phyloP scores from a whole-genome alignment of 176 grass and related monocot species.

The Themeda triandra region DNA sequence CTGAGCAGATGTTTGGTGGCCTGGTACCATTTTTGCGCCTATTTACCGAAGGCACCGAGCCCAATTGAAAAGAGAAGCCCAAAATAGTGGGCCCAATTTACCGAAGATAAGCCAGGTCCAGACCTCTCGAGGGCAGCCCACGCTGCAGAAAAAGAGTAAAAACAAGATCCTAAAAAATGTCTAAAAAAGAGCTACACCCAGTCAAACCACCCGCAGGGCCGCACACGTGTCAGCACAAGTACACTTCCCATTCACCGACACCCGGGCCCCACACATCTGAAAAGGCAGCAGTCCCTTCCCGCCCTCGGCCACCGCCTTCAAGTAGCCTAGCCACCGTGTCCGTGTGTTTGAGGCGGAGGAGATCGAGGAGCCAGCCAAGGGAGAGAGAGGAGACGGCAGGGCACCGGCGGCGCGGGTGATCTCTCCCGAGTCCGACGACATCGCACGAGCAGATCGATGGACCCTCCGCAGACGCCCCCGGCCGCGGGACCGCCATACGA shows the following conservation, averaged over 20 bases:
- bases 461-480: not conserved
- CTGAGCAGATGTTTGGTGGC: too few relatives aligned
- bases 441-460: not conserved
- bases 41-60: too few relatives aligned
- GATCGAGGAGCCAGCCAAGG: not conserved
- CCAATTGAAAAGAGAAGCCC: not conserved
- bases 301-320: too few relatives aligned
- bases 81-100: not conserved
- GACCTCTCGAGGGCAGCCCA: not conserved
- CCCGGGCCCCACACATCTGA: not conserved
- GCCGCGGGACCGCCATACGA: not conserved
- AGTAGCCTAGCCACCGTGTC: too few relatives aligned
- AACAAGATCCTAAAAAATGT: too few relatives aligned
- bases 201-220: not conserved
- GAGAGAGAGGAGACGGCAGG: not conserved
- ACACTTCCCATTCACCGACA: not conserved
- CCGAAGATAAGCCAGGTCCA: too few relatives aligned
- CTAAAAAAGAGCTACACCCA: too few relatives aligned
- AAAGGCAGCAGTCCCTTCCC: conserved; percentile 3
- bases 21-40: too few relatives aligned
- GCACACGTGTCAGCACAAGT: not conserved
- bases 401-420: too few relatives aligned
- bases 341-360: not conserved
- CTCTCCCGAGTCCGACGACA: not conserved
- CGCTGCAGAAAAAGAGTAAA: not conserved